Base-by-base conservation (phyloP, 2,329 filamentous ascomycete genomes). In the Teratosphaeria nubilosa region DNA sequence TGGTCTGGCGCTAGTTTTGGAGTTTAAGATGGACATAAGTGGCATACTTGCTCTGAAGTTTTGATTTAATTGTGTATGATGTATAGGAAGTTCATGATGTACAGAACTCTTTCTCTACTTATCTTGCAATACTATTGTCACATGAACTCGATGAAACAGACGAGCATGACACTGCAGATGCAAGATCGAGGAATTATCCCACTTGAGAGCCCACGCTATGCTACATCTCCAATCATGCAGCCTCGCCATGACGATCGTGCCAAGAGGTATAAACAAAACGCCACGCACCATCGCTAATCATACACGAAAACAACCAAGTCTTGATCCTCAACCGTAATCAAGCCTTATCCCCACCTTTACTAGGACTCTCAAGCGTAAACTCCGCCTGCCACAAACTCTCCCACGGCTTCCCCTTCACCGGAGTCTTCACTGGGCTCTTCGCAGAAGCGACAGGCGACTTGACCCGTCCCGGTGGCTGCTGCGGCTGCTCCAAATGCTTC, bases 361-460 rank as follows among this genome's bases (percentile, higher is more conserved):
- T 63, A n/a, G 68, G 69, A 65, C 69, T 70, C 58, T 69, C 66
- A 13, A 69, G 51, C 51, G 63, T 62, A 51, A 68, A 70, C 50
- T 70, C 69, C 25, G 67, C 68, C 25, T 63, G 64, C 65, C 66
- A 71, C 10, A 71, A 45, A 59, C 61, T 66, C 62, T 70, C 68
- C 68, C 69, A 70, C 0, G 58, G 64, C 22, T 58, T 45, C 27
- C 57, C 52, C 56, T 66, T 63, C 27, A 58, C 58, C 10, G 63
- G 62, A 51, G 59, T 63, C 50, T 63, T 63, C 14, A 34, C 57
- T 10, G 60, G 60, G 16, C 63, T 61, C 58, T 62, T 58, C 24
- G 54, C 58, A 24, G 58, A 56, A 24, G 57, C 41, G 9, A 7
- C 41, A 20, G 41, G 41, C 41, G 41, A 48, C n/a, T 20, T 48